Evolutionary conservation across 148 eudicot species (phyloP).

Genomic region (Heliosperma pusillum): DNA sequence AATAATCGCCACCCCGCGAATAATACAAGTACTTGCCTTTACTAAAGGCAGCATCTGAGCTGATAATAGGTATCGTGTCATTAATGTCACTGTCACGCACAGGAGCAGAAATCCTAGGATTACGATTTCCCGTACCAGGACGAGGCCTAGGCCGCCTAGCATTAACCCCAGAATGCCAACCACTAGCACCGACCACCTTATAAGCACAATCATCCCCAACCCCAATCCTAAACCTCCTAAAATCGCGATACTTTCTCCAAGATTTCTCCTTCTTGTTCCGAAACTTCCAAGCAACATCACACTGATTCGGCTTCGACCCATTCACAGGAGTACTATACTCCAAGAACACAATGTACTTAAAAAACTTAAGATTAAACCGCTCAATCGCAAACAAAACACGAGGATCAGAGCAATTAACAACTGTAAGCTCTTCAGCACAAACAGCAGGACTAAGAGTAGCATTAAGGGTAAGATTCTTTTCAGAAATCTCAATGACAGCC

Average conservation of each 20-base stretch:
- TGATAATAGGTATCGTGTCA: constrained; percentile 67
- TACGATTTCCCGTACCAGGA: constrained; percentile 24
- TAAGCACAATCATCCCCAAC: constrained; percentile 57
- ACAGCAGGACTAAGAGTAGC: constrained; percentile 30
- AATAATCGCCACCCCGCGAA: constrained; percentile 93
- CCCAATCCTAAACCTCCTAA: constrained; percentile 74
- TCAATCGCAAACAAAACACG: constrained; percentile 62
- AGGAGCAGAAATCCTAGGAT: constrained; percentile 30
- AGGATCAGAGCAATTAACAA: constrained; percentile 80
- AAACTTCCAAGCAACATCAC: constrained; percentile 92
- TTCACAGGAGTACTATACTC: constrained; percentile 67
- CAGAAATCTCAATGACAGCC: constrained; percentile 44
- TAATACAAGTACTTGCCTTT: constrained; percentile 82
- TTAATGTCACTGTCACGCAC: constrained; percentile 67
- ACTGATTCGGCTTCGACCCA: constrained; percentile 63
- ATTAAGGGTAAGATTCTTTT: constrained; percentile 33
- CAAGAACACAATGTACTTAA: constrained; percentile 64
- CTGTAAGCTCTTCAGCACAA: constrained; percentile 38
- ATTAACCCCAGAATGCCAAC: constrained; percentile 91
- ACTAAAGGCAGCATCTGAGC: constrained; percentile 53
- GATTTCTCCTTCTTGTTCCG: constrained; percentile 83
- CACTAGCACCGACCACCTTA: constrained; percentile 55
- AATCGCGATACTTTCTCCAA: constrained; percentile 90
- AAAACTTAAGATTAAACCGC: constrained; percentile 63
- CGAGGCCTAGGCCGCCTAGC: constrained; percentile 66